A percentile compares a stretch with the other conserved stretches of the same genome.
Conservation (phyloP, 495 filamentous ascomycete genomes). For the Daldinia grandis region DNA sequence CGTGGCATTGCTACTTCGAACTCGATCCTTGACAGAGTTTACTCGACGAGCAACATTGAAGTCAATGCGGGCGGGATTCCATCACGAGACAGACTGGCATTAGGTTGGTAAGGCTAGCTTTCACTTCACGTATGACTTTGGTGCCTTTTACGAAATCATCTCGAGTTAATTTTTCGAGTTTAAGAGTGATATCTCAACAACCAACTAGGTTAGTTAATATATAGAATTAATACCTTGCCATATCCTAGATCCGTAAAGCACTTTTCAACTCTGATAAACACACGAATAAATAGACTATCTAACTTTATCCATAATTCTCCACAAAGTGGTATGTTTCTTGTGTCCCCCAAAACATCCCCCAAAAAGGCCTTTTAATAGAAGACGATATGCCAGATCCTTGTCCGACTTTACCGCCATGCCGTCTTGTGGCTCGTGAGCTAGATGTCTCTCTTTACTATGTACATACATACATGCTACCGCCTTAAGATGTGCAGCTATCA, state of each 20-base stretch:
- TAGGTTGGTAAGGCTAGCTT: not conserved
- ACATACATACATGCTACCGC: no score
- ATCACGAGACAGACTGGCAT: conserved; percentile 28
- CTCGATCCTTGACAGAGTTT: conserved; percentile 23
- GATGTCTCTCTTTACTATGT: not conserved
- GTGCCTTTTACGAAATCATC: not conserved
- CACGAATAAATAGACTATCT: not conserved
- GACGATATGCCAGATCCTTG: not conserved
- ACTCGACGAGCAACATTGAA: conserved; percentile 12
- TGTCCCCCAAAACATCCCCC: not conserved
- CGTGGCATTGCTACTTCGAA: conserved; percentile 12
- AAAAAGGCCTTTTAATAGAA: conserved; percentile 5
- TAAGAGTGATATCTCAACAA: conserved; percentile 4
- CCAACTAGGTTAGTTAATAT: no score
- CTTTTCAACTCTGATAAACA: not conserved
- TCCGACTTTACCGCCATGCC: not conserved
- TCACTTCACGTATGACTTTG: not conserved
- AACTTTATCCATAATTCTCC: not conserved
- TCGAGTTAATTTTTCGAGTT: conserved; percentile 10
- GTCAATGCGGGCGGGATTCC: conserved; percentile 22
- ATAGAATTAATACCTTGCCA: no score
- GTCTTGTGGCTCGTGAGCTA: conserved; percentile 8
- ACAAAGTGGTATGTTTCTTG: conserved; percentile 7
- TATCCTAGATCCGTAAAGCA: not conserved
- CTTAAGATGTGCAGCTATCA: conserved; percentile 38